Base-by-base conservation (phyloP, 805 yeast species). In the Candida easanensis region DNA sequence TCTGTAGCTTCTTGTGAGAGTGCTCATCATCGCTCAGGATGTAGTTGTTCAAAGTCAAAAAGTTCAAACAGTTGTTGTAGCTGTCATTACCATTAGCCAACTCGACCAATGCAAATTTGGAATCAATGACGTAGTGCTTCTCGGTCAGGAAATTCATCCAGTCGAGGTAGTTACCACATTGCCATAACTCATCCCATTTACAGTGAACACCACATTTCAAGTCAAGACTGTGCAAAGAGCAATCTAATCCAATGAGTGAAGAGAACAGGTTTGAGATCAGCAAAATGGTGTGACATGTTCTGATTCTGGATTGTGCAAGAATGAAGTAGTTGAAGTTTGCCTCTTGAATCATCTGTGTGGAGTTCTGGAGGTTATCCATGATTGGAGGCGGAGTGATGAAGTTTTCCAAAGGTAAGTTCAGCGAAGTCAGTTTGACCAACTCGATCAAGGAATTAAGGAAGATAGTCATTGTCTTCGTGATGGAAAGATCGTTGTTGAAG, bases 391-490 rank as follows among this genome's bases (percentile, higher is more conserved):
- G 71, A 8, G 61, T 64, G 38, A 69, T 49, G 27, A 70, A 58
- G 38, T 63, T 61, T 50, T 78, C 79, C 40, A 83, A 72, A n/a
- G 84, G 77, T 36, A 73, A 62, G 53, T 82, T 84, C 53, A 86
- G 72, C 17, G 84, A 80, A 0, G 90, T 82, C 0, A 85, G 71
- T 53, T 82, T 86, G 15, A 90, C 82, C 58, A 90, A 66, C 17
- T 88, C 82, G 49, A 85, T 80, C 53, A 89, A 73, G 0, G 95
- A 91, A 62, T 82, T 83, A 33, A 89, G 76, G 58, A 88, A 95
- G 25, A 90, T 76, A 11, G 86, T 79, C 42, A 90, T 88, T 39
- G 85, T 83, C 54, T 81, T 83, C 30, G 81, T 89, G 51, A 85
- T 82, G 41, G 81, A 82, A 4, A 69, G 59, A 47, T 75, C 79